Conservation (phyloP, 2,329 filamentous ascomycete species). For the Ophiosphaerella herpotricha region DNA sequence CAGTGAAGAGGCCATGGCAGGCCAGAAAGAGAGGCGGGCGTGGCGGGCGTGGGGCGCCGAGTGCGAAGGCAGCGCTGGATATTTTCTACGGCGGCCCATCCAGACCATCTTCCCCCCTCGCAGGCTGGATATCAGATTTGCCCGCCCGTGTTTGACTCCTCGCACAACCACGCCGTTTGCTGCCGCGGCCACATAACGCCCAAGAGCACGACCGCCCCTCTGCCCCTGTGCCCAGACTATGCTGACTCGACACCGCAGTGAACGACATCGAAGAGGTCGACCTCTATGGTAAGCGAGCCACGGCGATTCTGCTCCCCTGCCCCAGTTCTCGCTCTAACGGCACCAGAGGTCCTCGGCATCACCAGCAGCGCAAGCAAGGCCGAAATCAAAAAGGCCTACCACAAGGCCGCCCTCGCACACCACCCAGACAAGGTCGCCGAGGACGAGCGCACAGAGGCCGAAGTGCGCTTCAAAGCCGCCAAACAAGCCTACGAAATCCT, state of each 20-base stretch:
- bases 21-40: slow-evolving; percentile 1
- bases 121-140: neutral
- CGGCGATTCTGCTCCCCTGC: neutral
- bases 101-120: neutral
- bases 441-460: slow-evolving; percentile 80
- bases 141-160: slow-evolving; percentile 3
- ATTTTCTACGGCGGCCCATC: slow-evolving; percentile 5
- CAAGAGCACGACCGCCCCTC: slow-evolving; percentile 4
- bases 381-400: slow-evolving; percentile 94
- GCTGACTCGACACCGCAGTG: slow-evolving; percentile 28
- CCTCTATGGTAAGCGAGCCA: slow-evolving; percentile 56
- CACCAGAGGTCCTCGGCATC: slow-evolving; percentile 77
- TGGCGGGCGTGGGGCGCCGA: neutral
- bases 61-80: neutral
- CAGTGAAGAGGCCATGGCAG: slow-evolving; percentile 28
- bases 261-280: slow-evolving; percentile 57
- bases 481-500: slow-evolving; percentile 98
- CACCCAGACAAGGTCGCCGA: slow-evolving; percentile 96
- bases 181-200: neutral
- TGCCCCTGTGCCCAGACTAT: neutral
- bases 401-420: slow-evolving; percentile 85
- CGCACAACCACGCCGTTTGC: neutral
- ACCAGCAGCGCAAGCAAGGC: slow-evolving; percentile 71
- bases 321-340: slow-evolving; percentile 29
- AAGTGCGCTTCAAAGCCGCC: slow-evolving; percentile 89